Base-by-base conservation (phyloP, 345 rosid species). In the Moringa oleifera region DNA sequence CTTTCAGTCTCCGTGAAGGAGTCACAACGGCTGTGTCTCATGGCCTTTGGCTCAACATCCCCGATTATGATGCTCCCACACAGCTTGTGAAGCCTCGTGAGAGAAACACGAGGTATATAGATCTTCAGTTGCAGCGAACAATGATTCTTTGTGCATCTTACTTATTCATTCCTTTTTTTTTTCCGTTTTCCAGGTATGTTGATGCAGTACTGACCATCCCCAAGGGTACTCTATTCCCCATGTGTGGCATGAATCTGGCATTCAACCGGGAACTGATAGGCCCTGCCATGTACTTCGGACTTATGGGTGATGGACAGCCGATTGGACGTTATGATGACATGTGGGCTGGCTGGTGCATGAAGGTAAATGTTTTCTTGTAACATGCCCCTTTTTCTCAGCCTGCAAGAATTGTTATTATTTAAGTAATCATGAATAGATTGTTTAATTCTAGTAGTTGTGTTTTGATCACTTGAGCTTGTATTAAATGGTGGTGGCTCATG, bases 271-370 rank as follows among this genome's bases (percentile, higher is more conserved):
- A 79, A 36, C 57, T 79, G 62, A 82, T 82, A 47, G 84, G 82
- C 28, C 87, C 80, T 0, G 87, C 87, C 19, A 82, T 82, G 87
- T 82, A 82, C 54, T 82, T 82, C 65, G 83, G 86, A 13, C 81
- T 79, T 51, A 79, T 82, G 86, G 83, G 86, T 6, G 76, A 82
- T 58, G 80, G 80, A 1, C 87, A 82, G 54, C 82, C 84, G 23
- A 63, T 82, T 52, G 78, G 79, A 22, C 75, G 87, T 1, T 82
- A 77, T n/a, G 82, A 82, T 10, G 84, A 82, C 60, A 82, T 79
- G 75, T 82, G 84, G 87, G 87, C 87, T 70, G 87, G 84, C 64
- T 79, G 87, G 87, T 79, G 86, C 68, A 63, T 65, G 64, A 82
- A 81, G 83, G 83, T 81, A 70, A 13, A 13, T 18, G n/a, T 23